Conservation (phyloP, 257 asterid species). For the Scutellaria baicalensis region DNA sequence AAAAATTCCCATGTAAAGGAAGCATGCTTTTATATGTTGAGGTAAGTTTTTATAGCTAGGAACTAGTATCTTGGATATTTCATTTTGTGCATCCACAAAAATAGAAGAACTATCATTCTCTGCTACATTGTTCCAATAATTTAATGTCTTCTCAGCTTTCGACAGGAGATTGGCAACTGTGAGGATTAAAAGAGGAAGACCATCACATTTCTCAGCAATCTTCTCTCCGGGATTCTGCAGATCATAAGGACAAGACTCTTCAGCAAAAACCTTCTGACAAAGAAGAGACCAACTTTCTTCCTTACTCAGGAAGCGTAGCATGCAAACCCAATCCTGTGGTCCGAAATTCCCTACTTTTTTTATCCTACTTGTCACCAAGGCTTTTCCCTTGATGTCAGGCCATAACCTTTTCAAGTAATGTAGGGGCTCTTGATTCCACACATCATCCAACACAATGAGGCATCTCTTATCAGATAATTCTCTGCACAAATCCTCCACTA, state of each 20-base stretch:
- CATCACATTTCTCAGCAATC: not conserved
- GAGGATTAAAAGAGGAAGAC: not conserved
- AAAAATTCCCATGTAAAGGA: conserved; percentile 6
- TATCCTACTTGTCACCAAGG: not conserved
- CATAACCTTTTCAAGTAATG: not conserved
- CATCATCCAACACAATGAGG: not conserved
- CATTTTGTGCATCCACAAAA: not conserved
- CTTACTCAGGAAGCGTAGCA: not conserved
- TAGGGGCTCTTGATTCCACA: not conserved
- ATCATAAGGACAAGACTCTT: not conserved
- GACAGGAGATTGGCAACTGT: conserved; percentile 16
- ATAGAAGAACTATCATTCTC: not conserved
- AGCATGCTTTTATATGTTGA: conserved; percentile 5
- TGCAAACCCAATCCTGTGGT: not conserved
- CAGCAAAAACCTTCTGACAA: not conserved
- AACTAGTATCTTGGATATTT: not conserved
- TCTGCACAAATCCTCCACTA: not conserved
- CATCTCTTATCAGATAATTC: not conserved
- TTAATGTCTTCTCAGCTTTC: not conserved
- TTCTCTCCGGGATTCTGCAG: not conserved
- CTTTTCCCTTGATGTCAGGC: not conserved
- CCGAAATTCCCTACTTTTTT: not conserved
- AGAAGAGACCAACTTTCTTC: not conserved
- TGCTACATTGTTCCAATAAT: conserved; percentile 14
- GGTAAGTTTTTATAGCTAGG: conserved; percentile 14